Evolutionary conservation across 2,329 filamentous ascomycete genomes (phyloP), one percentile per base, ranked within the genome.

Genomic region (Aspergillus unguis): DNA sequence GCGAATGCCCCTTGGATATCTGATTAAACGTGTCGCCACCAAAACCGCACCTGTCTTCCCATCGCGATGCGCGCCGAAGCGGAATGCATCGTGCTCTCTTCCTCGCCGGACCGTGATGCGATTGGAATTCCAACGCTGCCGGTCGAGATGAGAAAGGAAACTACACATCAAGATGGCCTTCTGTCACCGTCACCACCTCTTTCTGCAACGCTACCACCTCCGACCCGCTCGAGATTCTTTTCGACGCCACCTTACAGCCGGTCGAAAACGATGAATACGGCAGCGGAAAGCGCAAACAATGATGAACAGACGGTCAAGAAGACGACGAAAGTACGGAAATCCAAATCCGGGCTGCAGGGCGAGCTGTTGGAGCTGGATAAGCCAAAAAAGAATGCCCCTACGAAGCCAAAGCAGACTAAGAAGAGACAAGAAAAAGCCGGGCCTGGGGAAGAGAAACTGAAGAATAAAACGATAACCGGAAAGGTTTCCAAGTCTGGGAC

Each of bases 51-150:
- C 31, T 56, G 36, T 59, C 11, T 23, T 26, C 28, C 32, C 28
- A 27, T 55, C 58, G 72, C 58, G 48, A 77, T 77, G 74, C 60
- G 63, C 54, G 64, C 62, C 50, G 61, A 65, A 45, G 58, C 66
- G 10, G 65, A 75, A 33, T 61, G 74, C 48, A 67, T 73, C 50
- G 54, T 74, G 50, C 60, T 76, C 46, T 74, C 72, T 27, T 76
- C 74, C 17, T 74, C 74, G 4, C 72, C 75, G 27, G 65, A 65
- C 33, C 62, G 53, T 40, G 44, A 69, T 58, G 59, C 68, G 53
- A 53, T 65, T 45, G 58, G 52, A 40, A 65, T 58, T 11, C 68
- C 72, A 62, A 64, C 61, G 53, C 70, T 66, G 42, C 37, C 55
- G 43, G 33, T 51, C 25, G 52, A 43, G 56, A 57, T 47, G 23